These are phyloP conservation scores for Apiotrichum porosum DNA, from an alignment of 1,284 basidiomycete genomes.

Conservation along the genomic window DNA sequence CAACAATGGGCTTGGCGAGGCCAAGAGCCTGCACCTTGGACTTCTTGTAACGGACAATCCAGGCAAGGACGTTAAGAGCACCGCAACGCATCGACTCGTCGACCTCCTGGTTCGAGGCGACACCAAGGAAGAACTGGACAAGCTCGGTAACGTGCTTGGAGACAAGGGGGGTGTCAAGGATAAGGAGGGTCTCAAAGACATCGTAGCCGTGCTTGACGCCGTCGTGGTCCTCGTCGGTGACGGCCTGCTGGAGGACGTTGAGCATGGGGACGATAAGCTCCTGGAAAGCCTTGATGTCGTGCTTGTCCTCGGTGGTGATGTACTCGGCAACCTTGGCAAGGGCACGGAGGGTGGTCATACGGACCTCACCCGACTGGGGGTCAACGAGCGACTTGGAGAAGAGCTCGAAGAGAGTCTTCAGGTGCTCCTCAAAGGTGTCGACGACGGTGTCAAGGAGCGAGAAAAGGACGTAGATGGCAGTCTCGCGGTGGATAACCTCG, in stretches of 20 bases:
- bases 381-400: constrained; percentile 77
- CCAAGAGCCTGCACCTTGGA: constrained; percentile 85
- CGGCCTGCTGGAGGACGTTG: constrained; percentile 77
- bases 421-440: constrained; percentile 75
- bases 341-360: constrained; percentile 84
- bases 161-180: constrained; percentile 88
- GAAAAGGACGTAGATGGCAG: constrained; percentile 85
- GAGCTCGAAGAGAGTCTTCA: constrained; percentile 74
- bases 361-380: constrained; percentile 82
- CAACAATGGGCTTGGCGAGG: constrained; percentile 80
- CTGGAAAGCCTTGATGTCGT: constrained; percentile 86
- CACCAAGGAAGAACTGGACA: constrained; percentile 80
- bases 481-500: constrained; percentile 74
- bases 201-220: constrained; percentile 89
- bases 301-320: constrained; percentile 82
- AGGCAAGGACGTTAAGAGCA: constrained; percentile 89
- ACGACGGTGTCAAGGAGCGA: constrained; percentile 88
- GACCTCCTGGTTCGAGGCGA: constrained; percentile 73
- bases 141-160: constrained; percentile 83
- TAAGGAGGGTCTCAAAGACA: constrained; percentile 90
- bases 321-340: constrained; percentile 91
- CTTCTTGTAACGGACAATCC: constrained; percentile 98
- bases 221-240: constrained; percentile 76
- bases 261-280: constrained; percentile 84
- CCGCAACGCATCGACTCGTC: constrained; percentile 82